Base-by-base conservation (phyloP, 306 rosid species). In the Cicer pinnatifidum region DNA sequence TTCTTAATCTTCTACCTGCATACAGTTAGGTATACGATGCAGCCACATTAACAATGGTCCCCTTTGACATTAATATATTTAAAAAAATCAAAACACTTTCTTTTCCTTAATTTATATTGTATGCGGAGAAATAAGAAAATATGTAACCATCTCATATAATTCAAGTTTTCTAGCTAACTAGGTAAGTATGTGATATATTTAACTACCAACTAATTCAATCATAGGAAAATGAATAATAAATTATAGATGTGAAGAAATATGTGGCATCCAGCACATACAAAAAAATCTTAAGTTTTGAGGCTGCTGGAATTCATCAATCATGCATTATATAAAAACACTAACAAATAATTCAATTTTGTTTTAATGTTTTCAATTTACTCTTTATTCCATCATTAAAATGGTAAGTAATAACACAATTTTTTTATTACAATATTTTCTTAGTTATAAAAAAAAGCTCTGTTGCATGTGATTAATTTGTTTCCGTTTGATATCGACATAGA, bases 281-380 rank as follows among this genome's bases (percentile, higher is more conserved):
- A 38, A 38, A 35, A 39, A 20, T 44, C 76, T 61, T 61, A 61
- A 54, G 28, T 48, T 58, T 51, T 69, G 4, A 39, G 40, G 11
- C 33, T 51, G 59, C 19, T 39, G 68, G 79, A 82, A 57, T 58
- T 62, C 73, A 69, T 12, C 80, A 51, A 69, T 75, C 53, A 61
- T 80, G 66, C 8, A 9, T 41, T 4, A 38, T 58, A 45, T 17
- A 44, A 17, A 38, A 66, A 69, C 62, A 46, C 19, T 6, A 44
- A 71, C 40, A 53, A 53, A 75, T 1, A 56, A 71, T 19, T 71
- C 39, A 71, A 53, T 45, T 39, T 16, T 40, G 62, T 37, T 11
- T 3, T 5, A 7, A 3, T 48, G 37, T 48, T 35, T n/a, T 17
- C 3, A 28, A 28, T 28, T 28, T 28, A 54, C 40, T 54, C 54